Conservation (phyloP, 441 rosid genomes). For the Theobroma grandiflorum region DNA sequence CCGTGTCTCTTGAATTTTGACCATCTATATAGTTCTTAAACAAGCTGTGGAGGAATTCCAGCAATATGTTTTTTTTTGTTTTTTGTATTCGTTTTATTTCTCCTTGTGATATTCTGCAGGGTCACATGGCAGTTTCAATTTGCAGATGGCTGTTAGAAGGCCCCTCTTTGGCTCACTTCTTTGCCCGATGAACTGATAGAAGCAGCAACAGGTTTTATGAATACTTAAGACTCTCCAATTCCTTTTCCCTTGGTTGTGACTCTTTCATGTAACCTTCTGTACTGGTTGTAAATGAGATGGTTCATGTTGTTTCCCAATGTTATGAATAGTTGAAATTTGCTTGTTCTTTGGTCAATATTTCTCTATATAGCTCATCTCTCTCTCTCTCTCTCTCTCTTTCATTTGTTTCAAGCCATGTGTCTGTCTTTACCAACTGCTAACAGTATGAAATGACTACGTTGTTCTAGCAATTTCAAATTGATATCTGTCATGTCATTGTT, state of each 20-base stretch:
- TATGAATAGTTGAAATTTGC: background rate
- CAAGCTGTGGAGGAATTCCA: conserved; percentile 1
- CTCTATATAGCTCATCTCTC: too few relatives aligned
- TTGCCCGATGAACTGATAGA: background rate
- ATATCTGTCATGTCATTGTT: too few relatives aligned
- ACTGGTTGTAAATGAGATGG: background rate
- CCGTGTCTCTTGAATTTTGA: background rate
- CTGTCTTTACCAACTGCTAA: too few relatives aligned
- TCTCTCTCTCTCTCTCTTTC: too few relatives aligned
- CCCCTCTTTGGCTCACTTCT: conserved; percentile 16
- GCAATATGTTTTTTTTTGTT: background rate
- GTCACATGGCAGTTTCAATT: background rate
- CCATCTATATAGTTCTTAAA: conserved; percentile 6
- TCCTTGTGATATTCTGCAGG: conserved; percentile 43
- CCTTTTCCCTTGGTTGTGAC: background rate
- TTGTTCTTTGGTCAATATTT: background rate
- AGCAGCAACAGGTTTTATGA: conserved; percentile 12
- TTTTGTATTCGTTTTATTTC: background rate
- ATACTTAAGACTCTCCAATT: background rate
- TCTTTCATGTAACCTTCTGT: background rate
- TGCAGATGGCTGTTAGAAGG: conserved; percentile 19
- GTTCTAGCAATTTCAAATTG: too few relatives aligned
- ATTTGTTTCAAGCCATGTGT: too few relatives aligned
- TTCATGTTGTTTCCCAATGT: background rate
- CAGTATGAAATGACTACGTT: too few relatives aligned